These are phyloP conservation scores for Kodamaea kakaduensis DNA, from an alignment of 805 yeast genomes.

Conservation along the genomic window DNA sequence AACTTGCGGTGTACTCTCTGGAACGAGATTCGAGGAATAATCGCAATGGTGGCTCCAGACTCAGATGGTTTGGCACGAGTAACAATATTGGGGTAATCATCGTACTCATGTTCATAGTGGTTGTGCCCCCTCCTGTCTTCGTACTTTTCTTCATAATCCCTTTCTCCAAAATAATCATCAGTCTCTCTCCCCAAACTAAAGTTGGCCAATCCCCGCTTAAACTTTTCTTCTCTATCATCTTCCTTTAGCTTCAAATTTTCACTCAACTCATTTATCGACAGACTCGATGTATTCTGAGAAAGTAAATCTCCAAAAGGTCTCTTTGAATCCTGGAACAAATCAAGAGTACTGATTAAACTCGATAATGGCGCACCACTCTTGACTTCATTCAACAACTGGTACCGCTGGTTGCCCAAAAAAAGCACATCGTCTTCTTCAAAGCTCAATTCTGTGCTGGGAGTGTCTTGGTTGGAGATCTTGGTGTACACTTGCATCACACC, in stretches of 20 bases:
- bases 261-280: not conserved
- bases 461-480: conserved; percentile 28
- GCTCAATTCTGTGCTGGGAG: conserved; percentile 16
- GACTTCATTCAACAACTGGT: conserved; percentile 74
- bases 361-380: conserved; percentile 82
- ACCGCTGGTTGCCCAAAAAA: conserved; percentile 53
- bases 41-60: conserved; percentile 71
- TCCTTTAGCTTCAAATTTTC: no score
- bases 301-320: conserved; percentile 6
- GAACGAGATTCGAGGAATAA: conserved; percentile 85
- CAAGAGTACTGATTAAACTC: conserved; percentile 74
- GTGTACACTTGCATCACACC: conserved; percentile 81
- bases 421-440: conserved; percentile 40
- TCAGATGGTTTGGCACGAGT: conserved; percentile 58
- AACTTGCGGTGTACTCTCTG: conserved; percentile 63
- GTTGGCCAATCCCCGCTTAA: no score
- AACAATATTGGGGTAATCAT: conserved; percentile 41
- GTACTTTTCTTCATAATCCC: no score
- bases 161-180: no score
- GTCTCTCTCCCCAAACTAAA: no score
- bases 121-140: no score
- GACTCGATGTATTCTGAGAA: conserved; percentile 6
- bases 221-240: no score
- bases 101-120: no score
- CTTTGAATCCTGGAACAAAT: conserved; percentile 47